These are phyloP conservation scores for Haemoproteus tartakovskyi DNA, from an alignment of 169 alveolate species.

Conservation along the genomic window DNA sequence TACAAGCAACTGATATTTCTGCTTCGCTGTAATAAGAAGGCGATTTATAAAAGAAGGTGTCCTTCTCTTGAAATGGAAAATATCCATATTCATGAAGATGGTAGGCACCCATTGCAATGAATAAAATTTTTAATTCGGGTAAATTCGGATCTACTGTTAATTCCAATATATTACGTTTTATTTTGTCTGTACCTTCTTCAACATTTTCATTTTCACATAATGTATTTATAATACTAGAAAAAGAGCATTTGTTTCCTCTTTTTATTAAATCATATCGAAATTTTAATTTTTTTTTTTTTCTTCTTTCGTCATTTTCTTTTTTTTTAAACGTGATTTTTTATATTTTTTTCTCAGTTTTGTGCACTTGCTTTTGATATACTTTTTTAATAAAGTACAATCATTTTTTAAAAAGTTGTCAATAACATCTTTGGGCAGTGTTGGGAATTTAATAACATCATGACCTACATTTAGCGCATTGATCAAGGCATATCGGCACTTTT, in stretches of 20 bases:
- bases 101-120: constrained; percentile 63
- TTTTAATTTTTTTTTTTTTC: background rate
- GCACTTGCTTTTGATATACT: constrained; percentile 60
- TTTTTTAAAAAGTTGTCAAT: constrained; percentile 54
- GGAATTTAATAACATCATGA: constrained; percentile 60
- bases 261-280: background rate
- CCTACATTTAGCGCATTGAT: constrained; percentile 32
- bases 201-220: too few species aligned
- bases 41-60: constrained; percentile 60
- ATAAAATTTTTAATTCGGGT: constrained; percentile 38
- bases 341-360: constrained; percentile 45
- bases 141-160: constrained; percentile 30
- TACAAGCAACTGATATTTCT: constrained; percentile 67
- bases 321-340: constrained; percentile 20
- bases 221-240: constrained; percentile 49
- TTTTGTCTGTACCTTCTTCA: constrained; percentile 24
- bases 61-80: constrained; percentile 62
- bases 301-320: background rate
- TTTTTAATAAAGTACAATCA: constrained; percentile 52
- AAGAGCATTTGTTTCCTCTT: constrained; percentile 50
- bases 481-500: constrained; percentile 27
- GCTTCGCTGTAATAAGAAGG: constrained; percentile 66
- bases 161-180: constrained; percentile 46
- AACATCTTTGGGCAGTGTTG: constrained; percentile 61
- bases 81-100: constrained; percentile 26